Base-by-base conservation (phyloP, 371 early-diverging fungal species). In the Lichtheimia ornata region DNA sequence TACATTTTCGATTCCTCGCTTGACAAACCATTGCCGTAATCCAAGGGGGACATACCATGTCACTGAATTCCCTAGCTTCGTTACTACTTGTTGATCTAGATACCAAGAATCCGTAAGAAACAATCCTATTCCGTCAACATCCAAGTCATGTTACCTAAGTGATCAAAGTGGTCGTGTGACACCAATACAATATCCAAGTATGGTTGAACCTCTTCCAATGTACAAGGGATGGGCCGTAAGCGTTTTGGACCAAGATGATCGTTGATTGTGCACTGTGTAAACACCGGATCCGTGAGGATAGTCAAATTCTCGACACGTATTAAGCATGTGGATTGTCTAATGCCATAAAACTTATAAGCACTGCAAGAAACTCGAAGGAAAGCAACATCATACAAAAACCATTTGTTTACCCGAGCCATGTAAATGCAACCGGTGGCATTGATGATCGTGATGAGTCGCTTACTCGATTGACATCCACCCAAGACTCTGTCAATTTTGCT, bases 31-130 rank as follows among this genome's bases (percentile, higher is more conserved):
- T 22, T 69, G 66, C 40, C 73, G 65, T 22, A 88, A 57, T 2
- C 88, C 88, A 11, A 84, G 59, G 7, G 88, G 88, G 17, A 85
- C 77, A 64, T 83, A 84, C 88, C 88, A 88, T 24, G 81, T 84
- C 24, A 83, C 85, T 7, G 75, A 56, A 61, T 88, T 76, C 5
- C 79, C 80, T 11, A 85, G 64, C 51, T 74, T 62, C 12, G 62
- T 47, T 13, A 84, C 83, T 2, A 76, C 80, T 9, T 63, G 63
- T 56, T 74, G 74, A 57, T 87, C 86, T 80, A 62, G 25, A 53
- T 2, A 49, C 9, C 49, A 9, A 55, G n/a, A 40, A 18, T 41
- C 6, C 5, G 7, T 35, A 30, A 40, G 20, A 40, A 20, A 28
- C 4, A 14, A n/a, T 43, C 18, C 30, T 24, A 18, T 28, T 45